Base-by-base conservation (phyloP, 768 basidiomycete species). In the Tubosaeta sp. region DNA sequence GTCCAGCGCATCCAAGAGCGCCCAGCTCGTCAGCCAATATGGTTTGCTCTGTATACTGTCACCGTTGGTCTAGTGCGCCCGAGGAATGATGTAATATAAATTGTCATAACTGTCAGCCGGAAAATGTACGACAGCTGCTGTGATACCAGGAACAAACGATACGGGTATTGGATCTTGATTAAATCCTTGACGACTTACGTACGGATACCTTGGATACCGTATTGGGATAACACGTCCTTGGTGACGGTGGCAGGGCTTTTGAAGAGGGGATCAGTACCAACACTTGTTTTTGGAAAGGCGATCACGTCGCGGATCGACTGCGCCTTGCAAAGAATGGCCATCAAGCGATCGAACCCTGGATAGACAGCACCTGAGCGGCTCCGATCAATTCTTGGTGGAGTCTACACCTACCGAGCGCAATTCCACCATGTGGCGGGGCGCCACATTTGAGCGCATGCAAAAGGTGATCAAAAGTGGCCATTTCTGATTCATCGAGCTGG, bases 391-490 rank as follows among this genome's bases (percentile, higher is more conserved):
- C 42, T 32, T 13, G 30, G 27, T 19, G n/a, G 46, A 58, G 45
- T 44, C 36, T 31, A 39, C 29, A 70, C 75, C 48, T 66, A 89
- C 93, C 94, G 49, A 97, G 76, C 2, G 94, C 94, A 48, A 96
- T 89, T 38, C 94, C 94, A 31, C 90, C 94, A 72, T 97, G 94
- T 58, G 94, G 94, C 21, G 94, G 94, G 14, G 94, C 94, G 51
- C 94, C 94, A 68, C 85, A 91, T 61, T 76, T 75, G 51, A 97
- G 77, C 14, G 94, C 94, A 62, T 92, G 85, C 31, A 95, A 71
- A 1, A 97, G 80, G 62, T 94, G 93, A 49, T 79, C 71, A 72
- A 97, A 97, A 5, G 90, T 79, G 8, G 76, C 69, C 51, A 82
- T 80, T 68, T 96, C 93, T 47, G 75, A 61, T 41, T 86, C 80